A percentile compares a stretch with the other conserved stretches of the same genome.
Conservation (phyloP, 2,329 filamentous ascomycete genomes). For the Gliomastix tumulicola region DNA sequence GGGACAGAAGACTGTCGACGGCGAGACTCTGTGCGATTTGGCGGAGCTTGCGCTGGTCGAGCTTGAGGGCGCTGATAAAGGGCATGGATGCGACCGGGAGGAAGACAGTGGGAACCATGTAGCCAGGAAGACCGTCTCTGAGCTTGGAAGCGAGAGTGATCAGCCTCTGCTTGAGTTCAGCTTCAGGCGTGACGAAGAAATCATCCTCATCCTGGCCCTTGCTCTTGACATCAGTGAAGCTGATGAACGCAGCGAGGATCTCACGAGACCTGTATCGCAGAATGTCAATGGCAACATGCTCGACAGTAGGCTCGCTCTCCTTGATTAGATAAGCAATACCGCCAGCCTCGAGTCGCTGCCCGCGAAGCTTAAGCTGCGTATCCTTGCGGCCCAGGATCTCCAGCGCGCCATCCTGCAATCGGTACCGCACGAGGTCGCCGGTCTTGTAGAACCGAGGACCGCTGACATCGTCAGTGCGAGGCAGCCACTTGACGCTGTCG, state of each 20-base stretch:
- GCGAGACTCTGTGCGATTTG: background rate
- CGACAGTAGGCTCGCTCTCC: background rate
- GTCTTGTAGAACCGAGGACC: constrained; percentile 6
- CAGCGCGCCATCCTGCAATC: constrained; percentile 7
- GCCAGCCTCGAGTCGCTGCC: constrained; percentile 30
- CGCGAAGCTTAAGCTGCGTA: constrained; percentile 11
- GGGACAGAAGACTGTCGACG: background rate
- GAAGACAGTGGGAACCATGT: constrained; percentile 12
- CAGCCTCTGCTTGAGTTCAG: background rate
- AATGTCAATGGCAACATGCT: constrained; percentile 1
- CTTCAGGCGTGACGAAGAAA: background rate
- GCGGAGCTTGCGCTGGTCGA: constrained; percentile 3
- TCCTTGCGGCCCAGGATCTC: constrained; percentile 10
- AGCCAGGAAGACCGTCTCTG: constrained; percentile 6
- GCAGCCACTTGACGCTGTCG: constrained; percentile 32
- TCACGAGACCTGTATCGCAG: background rate
- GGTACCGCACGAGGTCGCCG: constrained; percentile 8
- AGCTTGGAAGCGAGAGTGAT: constrained; percentile 1
- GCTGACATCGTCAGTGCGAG: constrained; percentile 12
- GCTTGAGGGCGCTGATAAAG: constrained; percentile 9
- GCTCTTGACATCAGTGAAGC: constrained; percentile 2
- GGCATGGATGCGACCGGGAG: constrained; percentile 11
- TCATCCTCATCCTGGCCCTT: background rate
- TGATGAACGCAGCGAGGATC: constrained; percentile 3
- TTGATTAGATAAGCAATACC: constrained; percentile 9